Evolutionary conservation across 1,139 yeast species (phyloP).

Genomic region (Hyphopichia wangnamkhiaoensis): DNA sequence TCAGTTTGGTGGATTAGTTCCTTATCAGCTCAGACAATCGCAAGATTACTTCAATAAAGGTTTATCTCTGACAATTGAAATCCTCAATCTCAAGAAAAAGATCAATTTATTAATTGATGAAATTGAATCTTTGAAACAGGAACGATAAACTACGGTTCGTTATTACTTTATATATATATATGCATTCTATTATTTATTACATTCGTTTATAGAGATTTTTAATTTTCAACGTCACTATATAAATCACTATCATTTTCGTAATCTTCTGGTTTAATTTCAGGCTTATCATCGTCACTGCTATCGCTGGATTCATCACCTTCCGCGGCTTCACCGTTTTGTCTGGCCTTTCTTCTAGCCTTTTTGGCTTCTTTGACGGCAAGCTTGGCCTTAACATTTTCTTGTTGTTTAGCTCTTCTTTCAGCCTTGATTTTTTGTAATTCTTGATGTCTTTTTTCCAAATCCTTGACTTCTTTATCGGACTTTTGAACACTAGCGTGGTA

Average conservation of each 20-base stretch:
- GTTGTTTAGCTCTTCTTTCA: conserved; percentile 75
- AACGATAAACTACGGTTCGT: background rate
- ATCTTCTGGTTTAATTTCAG: conserved; percentile 43
- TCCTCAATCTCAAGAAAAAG: conserved; percentile 25
- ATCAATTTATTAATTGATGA: conserved; percentile 20
- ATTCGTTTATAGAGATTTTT: conserved; percentile 4
- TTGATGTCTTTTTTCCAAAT: conserved; percentile 68
- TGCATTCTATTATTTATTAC: conserved; percentile 1
- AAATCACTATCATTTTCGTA: conserved; percentile 52
- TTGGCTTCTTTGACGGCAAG: conserved; percentile 71
- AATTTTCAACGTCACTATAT: conserved; percentile 42
- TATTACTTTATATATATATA: background rate
- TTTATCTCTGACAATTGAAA: conserved; percentile 25
- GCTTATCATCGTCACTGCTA: conserved; percentile 27
- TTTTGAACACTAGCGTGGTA: conserved; percentile 75
- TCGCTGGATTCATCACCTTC: conserved; percentile 21
- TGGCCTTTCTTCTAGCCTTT: conserved; percentile 69
- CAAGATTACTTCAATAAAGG: conserved; percentile 39
- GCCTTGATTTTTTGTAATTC: conserved; percentile 62
- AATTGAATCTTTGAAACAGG: conserved; percentile 13
- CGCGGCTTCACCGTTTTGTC: conserved; percentile 43
- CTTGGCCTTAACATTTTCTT: conserved; percentile 76
- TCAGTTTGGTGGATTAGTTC: conserved; percentile 55
- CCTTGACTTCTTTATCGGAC: conserved; percentile 57
- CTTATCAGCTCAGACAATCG: conserved; percentile 39